Percentiles rank a stretch among this genome's conserved stretches.
Evolutionary conservation across 108 stramenopile species (phyloP).

Genomic region (Cyclotella atomus): DNA sequence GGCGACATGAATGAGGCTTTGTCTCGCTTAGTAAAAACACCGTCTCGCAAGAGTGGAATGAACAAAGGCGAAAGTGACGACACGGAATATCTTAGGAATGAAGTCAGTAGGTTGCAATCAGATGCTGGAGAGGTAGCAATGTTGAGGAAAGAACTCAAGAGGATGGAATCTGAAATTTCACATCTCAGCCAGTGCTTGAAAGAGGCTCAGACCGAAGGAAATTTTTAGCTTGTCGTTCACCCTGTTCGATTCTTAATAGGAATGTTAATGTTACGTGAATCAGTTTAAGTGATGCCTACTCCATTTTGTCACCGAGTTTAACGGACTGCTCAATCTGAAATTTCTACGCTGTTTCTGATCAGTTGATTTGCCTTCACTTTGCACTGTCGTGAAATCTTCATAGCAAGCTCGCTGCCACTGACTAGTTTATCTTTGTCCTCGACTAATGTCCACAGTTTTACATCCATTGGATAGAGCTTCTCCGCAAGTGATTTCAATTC

Average conservation of each 20-base stretch:
- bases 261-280: neutral
- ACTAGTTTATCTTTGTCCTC: constrained; percentile 2
- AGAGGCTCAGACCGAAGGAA: neutral
- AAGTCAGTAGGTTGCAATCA: neutral
- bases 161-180: neutral
- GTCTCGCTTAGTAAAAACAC: neutral
- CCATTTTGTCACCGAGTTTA: neutral
- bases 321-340: neutral
- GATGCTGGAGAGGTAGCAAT: neutral
- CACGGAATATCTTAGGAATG: neutral
- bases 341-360: neutral
- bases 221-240: neutral
- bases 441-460: constrained; percentile 32
- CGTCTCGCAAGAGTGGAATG: neutral
- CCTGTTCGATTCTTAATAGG: neutral
- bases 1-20: neutral
- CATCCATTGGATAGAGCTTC: constrained; percentile 32
- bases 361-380: constrained; percentile 12
- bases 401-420: constrained; percentile 27
- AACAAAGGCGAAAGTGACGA: neutral
- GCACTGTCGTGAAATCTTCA: constrained; percentile 18
- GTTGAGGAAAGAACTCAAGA: neutral
- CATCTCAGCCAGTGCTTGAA: neutral
- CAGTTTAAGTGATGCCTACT: neutral
- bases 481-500: constrained; percentile 7